phyloP scores from a whole-genome alignment of 345 rosid species.

The Trapa bicornis region DNA sequence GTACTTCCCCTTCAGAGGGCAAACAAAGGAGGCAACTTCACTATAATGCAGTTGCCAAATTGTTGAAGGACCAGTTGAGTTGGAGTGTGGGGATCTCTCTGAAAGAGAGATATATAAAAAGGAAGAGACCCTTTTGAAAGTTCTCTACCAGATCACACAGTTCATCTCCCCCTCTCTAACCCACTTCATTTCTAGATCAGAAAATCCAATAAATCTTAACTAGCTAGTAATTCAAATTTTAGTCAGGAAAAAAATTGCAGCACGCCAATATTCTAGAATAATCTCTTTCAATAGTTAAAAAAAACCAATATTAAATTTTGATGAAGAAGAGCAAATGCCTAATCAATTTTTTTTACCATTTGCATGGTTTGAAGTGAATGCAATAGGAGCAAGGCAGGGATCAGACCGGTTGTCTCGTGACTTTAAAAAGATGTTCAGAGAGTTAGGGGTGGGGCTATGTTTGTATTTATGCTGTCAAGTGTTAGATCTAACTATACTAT shows the following conservation, averaged over 20 bases:
- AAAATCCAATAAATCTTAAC: not conserved
- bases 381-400: slow-evolving; percentile 27
- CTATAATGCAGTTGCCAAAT: slow-evolving; percentile 37
- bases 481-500: not conserved
- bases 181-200: not conserved
- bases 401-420: slow-evolving; percentile 51
- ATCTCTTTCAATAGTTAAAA: too few relatives aligned
- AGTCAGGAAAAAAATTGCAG: too few relatives aligned
- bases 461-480: not conserved
- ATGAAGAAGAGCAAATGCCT: too few relatives aligned
- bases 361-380: not conserved
- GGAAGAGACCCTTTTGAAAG: slow-evolving; percentile 46
- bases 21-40: slow-evolving; percentile 16
- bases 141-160: slow-evolving; percentile 68
- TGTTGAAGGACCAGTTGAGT: not conserved
- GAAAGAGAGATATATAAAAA: not conserved
- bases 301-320: too few relatives aligned
- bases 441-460: slow-evolving; percentile 2
- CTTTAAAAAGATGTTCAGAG: slow-evolving; percentile 21
- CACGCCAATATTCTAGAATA: too few relatives aligned
- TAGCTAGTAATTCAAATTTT: too few relatives aligned
- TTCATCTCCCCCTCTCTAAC: slow-evolving; percentile 22
- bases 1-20: not conserved
- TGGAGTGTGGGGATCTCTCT: slow-evolving; percentile 6
- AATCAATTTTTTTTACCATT: too few relatives aligned